phyloP scores from a whole-genome alignment of 75 land plant species.

The Adiantum capillusveneris region DNA sequence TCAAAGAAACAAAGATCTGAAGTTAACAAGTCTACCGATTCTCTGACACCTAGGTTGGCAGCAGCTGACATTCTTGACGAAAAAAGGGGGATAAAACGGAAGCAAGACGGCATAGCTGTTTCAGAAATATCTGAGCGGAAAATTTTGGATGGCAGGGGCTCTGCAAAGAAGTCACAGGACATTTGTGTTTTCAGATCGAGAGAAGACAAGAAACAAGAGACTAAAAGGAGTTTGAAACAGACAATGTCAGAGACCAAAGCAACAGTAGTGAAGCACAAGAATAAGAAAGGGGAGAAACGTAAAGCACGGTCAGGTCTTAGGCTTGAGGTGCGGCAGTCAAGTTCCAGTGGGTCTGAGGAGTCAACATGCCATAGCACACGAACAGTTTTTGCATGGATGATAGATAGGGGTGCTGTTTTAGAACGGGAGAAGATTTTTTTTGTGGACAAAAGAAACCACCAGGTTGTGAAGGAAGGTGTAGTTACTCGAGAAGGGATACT shows the following conservation, averaged over 20 bases:
- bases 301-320: slow-evolving; percentile 9
- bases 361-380: slow-evolving; percentile 27
- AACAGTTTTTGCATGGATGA: slow-evolving; percentile 67
- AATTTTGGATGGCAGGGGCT: too few relatives aligned
- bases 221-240: neutral
- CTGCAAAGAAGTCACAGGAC: too few relatives aligned
- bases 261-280: too few relatives aligned
- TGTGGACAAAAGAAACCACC: slow-evolving; percentile 38
- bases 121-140: too few relatives aligned
- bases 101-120: neutral
- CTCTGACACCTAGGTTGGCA: slow-evolving; percentile 28
- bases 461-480: slow-evolving; percentile 47
- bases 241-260: neutral
- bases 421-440: slow-evolving; percentile 51
- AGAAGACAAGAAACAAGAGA: slow-evolving; percentile 24
- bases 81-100: slow-evolving; percentile 12
- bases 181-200: neutral
- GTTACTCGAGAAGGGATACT: slow-evolving; percentile 65
- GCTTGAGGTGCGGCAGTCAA: neutral
- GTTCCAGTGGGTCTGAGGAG: neutral
- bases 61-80: slow-evolving; percentile 24
- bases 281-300: neutral
- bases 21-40: neutral
- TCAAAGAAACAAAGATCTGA: too few relatives aligned
- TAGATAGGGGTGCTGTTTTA: slow-evolving; percentile 50